Evolutionary conservation across 2,329 filamentous ascomycete genomes (phyloP).

Genomic region (Trichoderma sp.): DNA sequence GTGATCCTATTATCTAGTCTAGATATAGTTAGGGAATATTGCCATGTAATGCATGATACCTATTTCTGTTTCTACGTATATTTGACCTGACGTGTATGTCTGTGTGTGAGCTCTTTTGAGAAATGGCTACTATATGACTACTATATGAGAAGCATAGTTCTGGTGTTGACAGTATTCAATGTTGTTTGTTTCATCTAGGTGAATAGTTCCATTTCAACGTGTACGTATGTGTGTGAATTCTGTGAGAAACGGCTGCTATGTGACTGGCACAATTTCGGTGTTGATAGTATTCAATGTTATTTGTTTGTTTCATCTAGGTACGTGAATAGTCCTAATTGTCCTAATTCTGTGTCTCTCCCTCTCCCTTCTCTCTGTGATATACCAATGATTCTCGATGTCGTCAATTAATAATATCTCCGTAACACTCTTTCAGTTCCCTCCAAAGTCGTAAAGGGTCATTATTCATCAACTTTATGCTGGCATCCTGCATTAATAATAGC

Average conservation of each 20-base stretch:
- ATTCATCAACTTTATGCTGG: not conserved
- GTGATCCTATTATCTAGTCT: not conserved
- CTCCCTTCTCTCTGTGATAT: not conserved
- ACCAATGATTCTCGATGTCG: not conserved
- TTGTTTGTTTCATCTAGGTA: not conserved
- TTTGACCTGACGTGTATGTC: not conserved
- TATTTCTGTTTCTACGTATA: not conserved
- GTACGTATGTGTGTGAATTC: not conserved
- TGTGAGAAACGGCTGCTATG: not conserved
- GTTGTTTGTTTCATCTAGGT: not conserved
- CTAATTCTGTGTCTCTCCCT: not conserved
- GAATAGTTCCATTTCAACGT: not conserved
- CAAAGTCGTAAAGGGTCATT: not conserved
- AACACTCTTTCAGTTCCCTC: not conserved
- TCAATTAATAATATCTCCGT: not conserved
- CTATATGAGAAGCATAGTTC: not conserved
- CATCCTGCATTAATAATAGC: not conserved
- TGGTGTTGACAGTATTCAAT: not conserved
- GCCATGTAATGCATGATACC: slow-evolving; percentile 19
- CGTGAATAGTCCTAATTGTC: not conserved
- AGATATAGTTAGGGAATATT: slow-evolving; percentile 6
- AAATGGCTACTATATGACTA: not conserved
- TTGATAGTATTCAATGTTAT: not conserved
- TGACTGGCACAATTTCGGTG: not conserved
- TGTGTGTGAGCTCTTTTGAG: not conserved